Percentiles rank a stretch among this genome's conserved stretches.
phyloP scores from a whole-genome alignment of 192 early-diverging fungal species.

The Geosiphon pyriformis region DNA sequence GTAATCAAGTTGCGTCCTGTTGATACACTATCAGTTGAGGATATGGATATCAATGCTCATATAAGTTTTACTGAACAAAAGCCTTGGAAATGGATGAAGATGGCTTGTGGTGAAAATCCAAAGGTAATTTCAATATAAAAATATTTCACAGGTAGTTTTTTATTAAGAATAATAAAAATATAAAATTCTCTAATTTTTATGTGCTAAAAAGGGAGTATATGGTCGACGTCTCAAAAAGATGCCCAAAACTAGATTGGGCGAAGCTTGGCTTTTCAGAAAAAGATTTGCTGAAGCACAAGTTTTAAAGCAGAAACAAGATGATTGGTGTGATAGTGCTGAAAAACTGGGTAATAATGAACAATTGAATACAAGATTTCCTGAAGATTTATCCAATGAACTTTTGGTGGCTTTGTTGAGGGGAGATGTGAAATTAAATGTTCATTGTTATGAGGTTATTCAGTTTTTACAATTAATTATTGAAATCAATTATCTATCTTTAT shows the following conservation, averaged over 20 bases:
- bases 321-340: conserved; percentile 51
- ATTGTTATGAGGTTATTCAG: conserved; percentile 54
- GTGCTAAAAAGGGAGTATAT: no score
- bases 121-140: conserved; percentile 42
- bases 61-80: conserved; percentile 32
- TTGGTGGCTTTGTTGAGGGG: conserved; percentile 64
- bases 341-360: conserved; percentile 33
- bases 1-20: conserved; percentile 58
- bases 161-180: conserved; percentile 14
- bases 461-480: conserved; percentile 1
- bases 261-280: conserved; percentile 61
- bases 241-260: conserved; percentile 51
- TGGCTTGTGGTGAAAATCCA: conserved; percentile 81
- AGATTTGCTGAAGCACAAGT: conserved; percentile 46
- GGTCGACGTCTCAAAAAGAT: no score
- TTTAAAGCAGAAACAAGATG: conserved; percentile 45
- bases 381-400: conserved; percentile 52
- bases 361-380: conserved; percentile 51
- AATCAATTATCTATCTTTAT: not conserved
- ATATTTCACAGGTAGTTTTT: not conserved
- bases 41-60: conserved; percentile 59
- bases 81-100: conserved; percentile 70
- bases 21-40: conserved; percentile 49
- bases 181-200: no score
- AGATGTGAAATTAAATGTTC: conserved; percentile 63